Evolutionary conservation across 306 rosid genomes (phyloP), one percentile per base, ranked within the genome.

Genomic region (Carpinus viminea): DNA sequence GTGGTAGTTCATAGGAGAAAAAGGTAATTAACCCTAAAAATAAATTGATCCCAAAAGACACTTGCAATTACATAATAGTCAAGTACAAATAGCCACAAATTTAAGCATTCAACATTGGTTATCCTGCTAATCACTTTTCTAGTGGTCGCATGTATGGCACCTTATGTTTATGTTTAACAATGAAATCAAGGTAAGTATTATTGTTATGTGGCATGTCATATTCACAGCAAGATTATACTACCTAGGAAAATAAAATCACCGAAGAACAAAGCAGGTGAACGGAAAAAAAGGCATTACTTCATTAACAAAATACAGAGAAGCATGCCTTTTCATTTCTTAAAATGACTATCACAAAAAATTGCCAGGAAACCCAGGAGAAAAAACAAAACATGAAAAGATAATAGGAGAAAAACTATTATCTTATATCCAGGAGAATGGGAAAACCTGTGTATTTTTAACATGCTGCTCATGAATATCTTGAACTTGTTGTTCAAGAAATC

Each of bases 401-500:
- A 45, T 10, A 41, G 15, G 41, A n/a, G 52, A 53, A 71, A 66
- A 74, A 64, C 71, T 20, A 12, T 17, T 68, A 72, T 57, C 61
- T 28, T 28, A 78, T 50, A 73, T 77, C 75, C 65, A 54, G 38
- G 75, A 74, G 77, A 83, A 31, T 36, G 57, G 38, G 69, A 77
- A 78, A 79, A 94, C 98, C 98, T 92, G 97, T 51, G 97, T 88
- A 70, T 80, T 79, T 87, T 83, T 86, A 5, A 20, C 76, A 68
- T 92, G 88, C 87, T 85, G 92, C 80, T 94, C 97, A 31, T 78
- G 87, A 53, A 88, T 84, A 65, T 88, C 94, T 69, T 81, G 84
- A 70, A 88, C 83, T 85, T 91, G 97, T 78, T 76, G 88, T 84
- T 92, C 85, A 70, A 92, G 89, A 34, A n/a, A 75, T 84, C 83